Percentiles rank a stretch among this genome's conserved stretches.
Evolutionary conservation across 2,329 filamentous ascomycete genomes (phyloP).

Genomic region (Exophiala oligosperma): DNA sequence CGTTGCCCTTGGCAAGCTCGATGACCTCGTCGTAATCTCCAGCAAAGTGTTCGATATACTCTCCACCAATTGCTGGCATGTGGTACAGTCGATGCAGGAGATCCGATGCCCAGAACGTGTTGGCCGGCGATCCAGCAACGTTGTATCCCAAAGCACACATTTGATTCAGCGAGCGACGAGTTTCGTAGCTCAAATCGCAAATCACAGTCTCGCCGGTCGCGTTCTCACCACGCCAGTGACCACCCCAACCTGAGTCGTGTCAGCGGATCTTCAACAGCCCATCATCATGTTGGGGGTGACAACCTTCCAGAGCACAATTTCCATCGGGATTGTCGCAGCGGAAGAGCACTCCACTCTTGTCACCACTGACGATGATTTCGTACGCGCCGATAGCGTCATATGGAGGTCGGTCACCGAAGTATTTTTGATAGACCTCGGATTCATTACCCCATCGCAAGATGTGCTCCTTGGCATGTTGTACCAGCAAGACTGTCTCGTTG

Average conservation of each 20-base stretch:
- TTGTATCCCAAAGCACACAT: conserved; percentile 66
- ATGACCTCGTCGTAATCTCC: conserved; percentile 59
- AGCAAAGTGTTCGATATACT: conserved; percentile 61
- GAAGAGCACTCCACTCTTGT: conserved; percentile 61
- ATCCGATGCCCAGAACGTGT: conserved; percentile 66
- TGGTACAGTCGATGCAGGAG: conserved; percentile 68
- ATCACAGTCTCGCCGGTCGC: conserved; percentile 69
- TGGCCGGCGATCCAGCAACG: conserved; percentile 56
- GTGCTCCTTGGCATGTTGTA: conserved; percentile 63
- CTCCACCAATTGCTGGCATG: conserved; percentile 61
- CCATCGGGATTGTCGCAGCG: conserved; percentile 68
- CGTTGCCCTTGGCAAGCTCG: conserved; percentile 51
- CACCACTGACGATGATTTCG: conserved; percentile 58
- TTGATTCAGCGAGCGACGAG: conserved; percentile 57
- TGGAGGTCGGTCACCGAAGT: conserved; percentile 63
- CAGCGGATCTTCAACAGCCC: background rate
- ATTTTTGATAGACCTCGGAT: conserved; percentile 63
- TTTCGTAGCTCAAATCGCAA: conserved; percentile 62
- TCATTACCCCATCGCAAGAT: conserved; percentile 50
- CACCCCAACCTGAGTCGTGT: conserved; percentile 57
- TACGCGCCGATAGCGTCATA: conserved; percentile 63
- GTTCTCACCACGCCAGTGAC: conserved; percentile 67
- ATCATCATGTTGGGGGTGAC: conserved; percentile 28
- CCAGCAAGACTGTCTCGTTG: conserved; percentile 59
- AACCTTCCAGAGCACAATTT: conserved; percentile 58